Conservation (phyloP, 768 basidiomycete genomes). For the Termitomyces sp. region DNA sequence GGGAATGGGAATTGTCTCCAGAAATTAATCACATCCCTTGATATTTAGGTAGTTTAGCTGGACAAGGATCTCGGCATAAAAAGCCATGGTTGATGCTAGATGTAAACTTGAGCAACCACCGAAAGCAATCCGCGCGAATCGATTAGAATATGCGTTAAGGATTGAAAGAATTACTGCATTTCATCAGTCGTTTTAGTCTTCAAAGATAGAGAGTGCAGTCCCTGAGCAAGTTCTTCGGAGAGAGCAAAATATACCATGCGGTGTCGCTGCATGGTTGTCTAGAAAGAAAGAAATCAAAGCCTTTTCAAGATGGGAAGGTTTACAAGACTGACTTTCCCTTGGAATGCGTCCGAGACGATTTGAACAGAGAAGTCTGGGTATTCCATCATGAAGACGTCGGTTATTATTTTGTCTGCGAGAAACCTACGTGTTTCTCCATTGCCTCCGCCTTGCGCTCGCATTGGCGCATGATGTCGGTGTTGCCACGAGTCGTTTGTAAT, state of each 20-base stretch:
- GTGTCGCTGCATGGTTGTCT: constrained; percentile 80
- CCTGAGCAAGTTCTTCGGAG: constrained; percentile 64
- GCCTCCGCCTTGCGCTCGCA: constrained; percentile 65
- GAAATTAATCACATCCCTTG: constrained; percentile 3
- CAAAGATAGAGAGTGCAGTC: constrained; percentile 75
- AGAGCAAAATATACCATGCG: constrained; percentile 73
- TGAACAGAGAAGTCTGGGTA: constrained; percentile 70
- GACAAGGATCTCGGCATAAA: too few species aligned
- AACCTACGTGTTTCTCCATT: constrained; percentile 81
- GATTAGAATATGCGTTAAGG: neutral
- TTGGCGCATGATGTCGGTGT: constrained; percentile 81
- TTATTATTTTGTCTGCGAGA: constrained; percentile 3
- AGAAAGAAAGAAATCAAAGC: constrained; percentile 3
- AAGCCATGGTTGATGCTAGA: neutral
- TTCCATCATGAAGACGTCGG: constrained; percentile 11
- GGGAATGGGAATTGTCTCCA: neutral
- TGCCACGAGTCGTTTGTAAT: constrained; percentile 83
- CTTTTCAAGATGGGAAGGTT: neutral
- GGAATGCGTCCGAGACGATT: constrained; percentile 69
- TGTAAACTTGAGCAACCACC: neutral
- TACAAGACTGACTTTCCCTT: constrained; percentile 54
- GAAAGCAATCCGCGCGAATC: neutral
- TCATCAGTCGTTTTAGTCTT: constrained; percentile 69
- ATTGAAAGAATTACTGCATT: neutral
- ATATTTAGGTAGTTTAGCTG: neutral